These are phyloP conservation scores for Globisporangium ultimum DNA, from an alignment of 352 stramenopile species.

Conservation along the genomic window DNA sequence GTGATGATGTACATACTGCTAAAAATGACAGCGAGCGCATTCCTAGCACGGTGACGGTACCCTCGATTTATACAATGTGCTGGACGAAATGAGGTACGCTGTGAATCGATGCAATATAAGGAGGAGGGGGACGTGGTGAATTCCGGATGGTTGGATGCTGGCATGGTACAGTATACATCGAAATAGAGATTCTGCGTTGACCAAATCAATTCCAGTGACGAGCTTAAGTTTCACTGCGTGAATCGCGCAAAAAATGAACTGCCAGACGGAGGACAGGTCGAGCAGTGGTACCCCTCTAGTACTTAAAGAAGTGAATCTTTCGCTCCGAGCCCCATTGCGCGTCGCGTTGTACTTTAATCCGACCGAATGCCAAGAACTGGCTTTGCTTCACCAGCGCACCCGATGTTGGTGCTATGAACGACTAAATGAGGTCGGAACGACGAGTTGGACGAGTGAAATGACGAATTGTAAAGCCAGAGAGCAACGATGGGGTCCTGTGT, in stretches of 20 bases:
- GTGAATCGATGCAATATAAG: not conserved
- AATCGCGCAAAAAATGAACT: slow-evolving; percentile 65
- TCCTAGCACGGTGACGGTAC: slow-evolving; percentile 44
- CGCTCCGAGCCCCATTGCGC: slow-evolving; percentile 56
- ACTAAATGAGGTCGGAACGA: too few relatives aligned
- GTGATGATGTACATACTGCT: slow-evolving; percentile 54
- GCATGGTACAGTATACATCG: too few relatives aligned
- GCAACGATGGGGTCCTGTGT: too few relatives aligned
- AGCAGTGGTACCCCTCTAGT: slow-evolving; percentile 84
- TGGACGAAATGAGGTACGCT: slow-evolving; percentile 58
- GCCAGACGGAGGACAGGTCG: slow-evolving; percentile 67
- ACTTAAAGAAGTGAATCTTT: slow-evolving; percentile 38
- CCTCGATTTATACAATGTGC: slow-evolving; percentile 30
- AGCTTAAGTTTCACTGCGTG: slow-evolving; percentile 66
- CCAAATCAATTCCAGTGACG: slow-evolving; percentile 52
- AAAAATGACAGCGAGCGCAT: slow-evolving; percentile 18
- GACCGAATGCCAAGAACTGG: too few relatives aligned
- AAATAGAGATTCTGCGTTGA: slow-evolving; percentile 72
- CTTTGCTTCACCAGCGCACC: too few relatives aligned
- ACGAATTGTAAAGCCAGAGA: too few relatives aligned
- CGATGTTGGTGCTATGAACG: too few relatives aligned
- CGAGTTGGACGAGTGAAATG: too few relatives aligned
- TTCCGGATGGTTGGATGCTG: not conserved
- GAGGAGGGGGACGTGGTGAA: too few relatives aligned
- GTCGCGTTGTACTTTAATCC: slow-evolving; percentile 71